Conservation (phyloP, 805 yeast genomes). For the Wickerhamiella allomyrinae region DNA sequence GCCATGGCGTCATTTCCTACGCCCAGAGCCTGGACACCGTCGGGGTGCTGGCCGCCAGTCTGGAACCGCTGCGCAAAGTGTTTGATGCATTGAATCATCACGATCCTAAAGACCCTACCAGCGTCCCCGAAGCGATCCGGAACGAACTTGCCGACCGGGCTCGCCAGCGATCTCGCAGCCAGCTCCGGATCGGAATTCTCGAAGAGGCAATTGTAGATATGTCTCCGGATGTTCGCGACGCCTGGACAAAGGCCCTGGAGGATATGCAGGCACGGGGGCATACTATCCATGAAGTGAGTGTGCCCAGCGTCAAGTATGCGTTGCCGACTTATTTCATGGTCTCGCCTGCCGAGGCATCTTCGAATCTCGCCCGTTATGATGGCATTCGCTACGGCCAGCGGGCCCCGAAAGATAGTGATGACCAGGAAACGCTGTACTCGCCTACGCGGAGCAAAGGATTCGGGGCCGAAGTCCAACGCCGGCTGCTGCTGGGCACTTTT, state of each 20-base stretch:
- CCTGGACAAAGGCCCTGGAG: slow-evolving; percentile 35
- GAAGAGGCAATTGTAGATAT: slow-evolving; percentile 49
- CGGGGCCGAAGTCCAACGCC: slow-evolving; percentile 69
- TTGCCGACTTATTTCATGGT: slow-evolving; percentile 76
- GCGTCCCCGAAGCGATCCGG: slow-evolving; percentile 17
- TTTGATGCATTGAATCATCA: slow-evolving; percentile 41
- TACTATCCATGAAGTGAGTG: slow-evolving; percentile 45
- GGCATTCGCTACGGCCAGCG: slow-evolving; percentile 74
- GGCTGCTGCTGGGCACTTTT: slow-evolving; percentile 77
- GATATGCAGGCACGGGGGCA: slow-evolving; percentile 36
- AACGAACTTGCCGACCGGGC: slow-evolving; percentile 3
- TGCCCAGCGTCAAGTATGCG: slow-evolving; percentile 53
- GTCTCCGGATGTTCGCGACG: slow-evolving; percentile 31
- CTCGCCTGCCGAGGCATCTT: slow-evolving; percentile 88
- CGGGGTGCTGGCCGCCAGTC: slow-evolving; percentile 52
- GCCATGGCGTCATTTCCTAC: slow-evolving; percentile 86
- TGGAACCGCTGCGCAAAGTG: slow-evolving; percentile 33
- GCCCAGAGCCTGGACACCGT: slow-evolving; percentile 94
- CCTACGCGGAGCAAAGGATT: slow-evolving; percentile 52
- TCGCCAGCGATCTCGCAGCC: slow-evolving; percentile 4
- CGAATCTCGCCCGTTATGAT: slow-evolving; percentile 79
- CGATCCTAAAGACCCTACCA: slow-evolving; percentile 75
- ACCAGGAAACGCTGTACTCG: slow-evolving; percentile 30
- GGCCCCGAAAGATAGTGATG: slow-evolving; percentile 22
- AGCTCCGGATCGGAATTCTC: slow-evolving; percentile 56